A percentile compares a stretch with the other conserved stretches of the same genome.
Evolutionary conservation across 2,329 filamentous ascomycete species (phyloP).

Genomic region (Metarhizium humberi): DNA sequence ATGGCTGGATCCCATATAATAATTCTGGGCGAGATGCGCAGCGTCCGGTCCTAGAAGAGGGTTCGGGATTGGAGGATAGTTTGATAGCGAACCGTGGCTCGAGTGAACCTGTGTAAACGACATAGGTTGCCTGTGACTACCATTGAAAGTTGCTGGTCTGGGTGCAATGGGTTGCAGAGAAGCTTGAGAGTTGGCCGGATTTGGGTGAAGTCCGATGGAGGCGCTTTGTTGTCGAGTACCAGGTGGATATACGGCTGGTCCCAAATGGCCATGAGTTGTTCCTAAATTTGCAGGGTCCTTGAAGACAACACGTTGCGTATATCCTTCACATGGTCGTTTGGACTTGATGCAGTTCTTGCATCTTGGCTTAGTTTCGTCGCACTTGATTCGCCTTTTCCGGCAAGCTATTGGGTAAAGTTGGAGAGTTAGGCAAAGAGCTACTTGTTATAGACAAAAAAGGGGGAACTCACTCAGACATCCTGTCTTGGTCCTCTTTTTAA

Average conservation of each 20-base stretch:
- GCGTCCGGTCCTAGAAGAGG: constrained; percentile 9
- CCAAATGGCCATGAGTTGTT: constrained; percentile 34
- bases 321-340: constrained; percentile 75
- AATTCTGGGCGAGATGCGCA: constrained; percentile 1
- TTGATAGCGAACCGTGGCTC: constrained; percentile 1
- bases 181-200: constrained; percentile 29
- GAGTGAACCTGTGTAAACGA: constrained; percentile 5
- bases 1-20: neutral
- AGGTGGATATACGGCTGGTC: constrained; percentile 30
- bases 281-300: constrained; percentile 47
- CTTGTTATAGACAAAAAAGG: neutral
- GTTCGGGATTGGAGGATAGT: constrained; percentile 11
- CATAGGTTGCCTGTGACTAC: constrained; percentile 6
- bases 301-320: constrained; percentile 73
- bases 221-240: constrained; percentile 23
- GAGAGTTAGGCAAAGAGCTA: constrained; percentile 8
- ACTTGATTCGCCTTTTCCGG: constrained; percentile 91
- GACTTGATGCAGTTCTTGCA: constrained; percentile 83
- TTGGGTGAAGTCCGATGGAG: constrained; percentile 11
- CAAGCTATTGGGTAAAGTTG: constrained; percentile 51
- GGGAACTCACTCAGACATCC: constrained; percentile 70
- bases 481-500: constrained; percentile 75
- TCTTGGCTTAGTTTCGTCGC: constrained; percentile 77
- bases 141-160: constrained; percentile 32
- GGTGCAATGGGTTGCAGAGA: constrained; percentile 39